phyloP scores from a whole-genome alignment of 768 basidiomycete genomes.

The Mycena belliarum region DNA sequence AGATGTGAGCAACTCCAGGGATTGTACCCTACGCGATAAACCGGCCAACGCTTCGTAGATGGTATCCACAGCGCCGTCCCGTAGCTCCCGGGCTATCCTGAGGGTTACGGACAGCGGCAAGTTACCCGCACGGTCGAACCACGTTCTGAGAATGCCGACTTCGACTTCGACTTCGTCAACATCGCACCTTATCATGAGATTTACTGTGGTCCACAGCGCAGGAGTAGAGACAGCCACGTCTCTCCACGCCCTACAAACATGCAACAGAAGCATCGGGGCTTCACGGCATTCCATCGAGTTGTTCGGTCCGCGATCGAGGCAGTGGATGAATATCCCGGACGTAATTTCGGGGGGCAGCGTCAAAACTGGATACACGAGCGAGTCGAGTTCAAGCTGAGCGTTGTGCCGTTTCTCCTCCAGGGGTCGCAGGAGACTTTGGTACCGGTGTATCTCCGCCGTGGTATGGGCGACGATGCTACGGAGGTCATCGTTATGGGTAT shows the following conservation, averaged over 20 bases:
- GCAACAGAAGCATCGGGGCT: conserved; percentile 21
- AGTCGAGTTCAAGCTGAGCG: neutral
- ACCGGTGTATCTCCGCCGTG: neutral
- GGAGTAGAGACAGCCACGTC: neutral
- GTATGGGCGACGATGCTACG: neutral
- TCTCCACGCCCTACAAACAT: neutral
- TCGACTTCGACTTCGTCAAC: too few species aligned
- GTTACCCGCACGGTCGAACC: neutral
- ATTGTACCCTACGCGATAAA: neutral
- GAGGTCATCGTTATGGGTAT: neutral
- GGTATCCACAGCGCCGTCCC: neutral
- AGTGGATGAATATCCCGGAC: neutral
- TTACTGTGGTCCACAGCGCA: neutral
- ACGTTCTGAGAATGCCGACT: neutral
- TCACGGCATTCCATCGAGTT: neutral
- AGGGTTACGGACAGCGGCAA: neutral
- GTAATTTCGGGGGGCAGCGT: neutral
- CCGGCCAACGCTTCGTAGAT: neutral
- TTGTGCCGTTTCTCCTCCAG: neutral
- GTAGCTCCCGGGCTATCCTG: neutral
- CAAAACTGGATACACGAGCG: neutral
- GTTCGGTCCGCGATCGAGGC: neutral
- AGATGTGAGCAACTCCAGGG: neutral
- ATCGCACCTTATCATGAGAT: neutral
- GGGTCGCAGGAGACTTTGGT: neutral